Evolutionary conservation across 345 rosid species (phyloP).

Genomic region (Eucalyptus tenuipes): DNA sequence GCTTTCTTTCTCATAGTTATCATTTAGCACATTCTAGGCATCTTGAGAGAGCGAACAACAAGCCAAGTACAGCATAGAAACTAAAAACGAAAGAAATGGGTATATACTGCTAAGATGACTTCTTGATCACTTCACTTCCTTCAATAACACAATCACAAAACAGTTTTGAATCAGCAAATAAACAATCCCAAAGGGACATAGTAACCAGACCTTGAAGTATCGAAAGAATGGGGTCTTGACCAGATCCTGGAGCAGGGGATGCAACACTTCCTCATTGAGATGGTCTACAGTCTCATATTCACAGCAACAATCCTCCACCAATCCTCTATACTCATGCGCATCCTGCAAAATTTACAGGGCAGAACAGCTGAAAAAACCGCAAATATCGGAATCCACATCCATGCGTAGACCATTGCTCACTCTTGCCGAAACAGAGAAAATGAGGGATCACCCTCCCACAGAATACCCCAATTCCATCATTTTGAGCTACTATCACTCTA

Average conservation of each 20-base stretch:
- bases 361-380: not conserved
- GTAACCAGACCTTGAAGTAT: slow-evolving; percentile 66
- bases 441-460: not conserved
- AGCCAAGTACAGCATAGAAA: not conserved
- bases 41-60: not conserved
- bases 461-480: not conserved
- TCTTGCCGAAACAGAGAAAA: not conserved
- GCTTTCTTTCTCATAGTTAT: not conserved
- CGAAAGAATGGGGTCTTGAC: slow-evolving; percentile 74
- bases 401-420: not conserved
- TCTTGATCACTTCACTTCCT: not conserved
- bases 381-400: not conserved
- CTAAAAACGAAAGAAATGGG: not conserved
- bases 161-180: not conserved
- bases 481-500: not conserved
- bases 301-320: slow-evolving; percentile 87
- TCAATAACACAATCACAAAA: not conserved
- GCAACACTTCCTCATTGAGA: slow-evolving; percentile 50
- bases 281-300: slow-evolving; percentile 79
- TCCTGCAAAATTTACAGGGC: slow-evolving; percentile 17
- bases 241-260: slow-evolving; percentile 76
- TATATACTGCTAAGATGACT: not conserved
- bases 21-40: not conserved
- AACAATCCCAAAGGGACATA: not conserved
- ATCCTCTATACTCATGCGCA: slow-evolving; percentile 40